phyloP scores from a whole-genome alignment of 2,329 filamentous ascomycete species.

The Paecilomyces fulvus region DNA sequence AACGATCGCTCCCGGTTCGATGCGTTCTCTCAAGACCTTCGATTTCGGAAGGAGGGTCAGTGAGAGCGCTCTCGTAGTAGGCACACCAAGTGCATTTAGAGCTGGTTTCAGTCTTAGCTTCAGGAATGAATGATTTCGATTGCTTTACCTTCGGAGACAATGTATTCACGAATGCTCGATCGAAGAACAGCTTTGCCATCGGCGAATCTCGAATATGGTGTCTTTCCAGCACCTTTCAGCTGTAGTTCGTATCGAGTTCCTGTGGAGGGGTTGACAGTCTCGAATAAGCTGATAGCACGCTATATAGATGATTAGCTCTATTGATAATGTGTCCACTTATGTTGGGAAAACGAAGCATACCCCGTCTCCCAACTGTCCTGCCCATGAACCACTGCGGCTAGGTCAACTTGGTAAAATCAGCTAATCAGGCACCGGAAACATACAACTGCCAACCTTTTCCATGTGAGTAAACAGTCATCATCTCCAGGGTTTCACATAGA shows the following conservation, averaged over 20 bases:
- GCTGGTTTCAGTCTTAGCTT: constrained; percentile 20
- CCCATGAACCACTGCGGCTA: constrained; percentile 66
- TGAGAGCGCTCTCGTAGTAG: constrained; percentile 76
- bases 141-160: constrained; percentile 70
- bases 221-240: constrained; percentile 86
- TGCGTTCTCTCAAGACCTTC: constrained; percentile 65
- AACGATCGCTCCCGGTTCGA: constrained; percentile 89
- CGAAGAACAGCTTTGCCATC: constrained; percentile 90
- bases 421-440: constrained; percentile 9
- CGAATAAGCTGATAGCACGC: constrained; percentile 87
- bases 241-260: constrained; percentile 79
- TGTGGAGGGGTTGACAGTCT: constrained; percentile 66
- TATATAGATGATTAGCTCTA: constrained; percentile 7
- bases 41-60: constrained; percentile 67
- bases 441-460: constrained; percentile 42
- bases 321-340: background rate
- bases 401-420: constrained; percentile 22
- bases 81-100: constrained; percentile 75
- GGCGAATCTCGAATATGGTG: constrained; percentile 91
- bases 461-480: constrained; percentile 9
- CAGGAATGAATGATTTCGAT: background rate
- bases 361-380: constrained; percentile 89
- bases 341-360: constrained; percentile 17
- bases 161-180: constrained; percentile 87
- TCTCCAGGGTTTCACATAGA: constrained; percentile 43